A percentile compares a stretch with the other conserved stretches of the same genome.
phyloP scores from a whole-genome alignment of 768 basidiomycete genomes.

The Hydnomerulius pinastri region DNA sequence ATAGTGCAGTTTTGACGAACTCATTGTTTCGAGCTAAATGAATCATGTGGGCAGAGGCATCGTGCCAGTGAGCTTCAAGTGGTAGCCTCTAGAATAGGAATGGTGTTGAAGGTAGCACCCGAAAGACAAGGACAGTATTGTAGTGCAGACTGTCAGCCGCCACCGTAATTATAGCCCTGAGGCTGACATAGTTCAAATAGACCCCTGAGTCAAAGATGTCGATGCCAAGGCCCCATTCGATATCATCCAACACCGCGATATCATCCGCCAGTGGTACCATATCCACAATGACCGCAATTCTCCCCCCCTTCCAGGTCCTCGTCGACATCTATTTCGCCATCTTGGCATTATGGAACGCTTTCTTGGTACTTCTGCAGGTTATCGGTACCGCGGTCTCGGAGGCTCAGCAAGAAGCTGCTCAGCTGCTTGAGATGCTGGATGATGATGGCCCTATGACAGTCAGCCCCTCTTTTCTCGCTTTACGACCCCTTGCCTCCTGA shows the following conservation, averaged over 20 bases:
- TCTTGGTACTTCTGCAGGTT: slow-evolving; percentile 10
- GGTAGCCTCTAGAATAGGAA: too few relatives aligned
- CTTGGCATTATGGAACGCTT: slow-evolving; percentile 13
- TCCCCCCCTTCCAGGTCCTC: slow-evolving; percentile 4
- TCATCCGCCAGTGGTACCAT: neutral
- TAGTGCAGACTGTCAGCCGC: neutral
- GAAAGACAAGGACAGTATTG: neutral
- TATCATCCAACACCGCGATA: neutral
- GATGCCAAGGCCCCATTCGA: too few relatives aligned
- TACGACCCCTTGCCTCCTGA: neutral
- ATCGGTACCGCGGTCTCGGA: slow-evolving; percentile 8
- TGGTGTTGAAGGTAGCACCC: neutral
- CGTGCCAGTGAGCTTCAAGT: too few relatives aligned
- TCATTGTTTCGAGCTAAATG: too few relatives aligned
- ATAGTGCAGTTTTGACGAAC: too few relatives aligned
- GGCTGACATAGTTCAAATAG: neutral
- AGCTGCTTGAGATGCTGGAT: slow-evolving; percentile 16
- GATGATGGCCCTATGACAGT: slow-evolving; percentile 7
- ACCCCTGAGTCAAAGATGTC: neutral
- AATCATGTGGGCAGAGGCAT: too few relatives aligned
- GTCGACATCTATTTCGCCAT: slow-evolving; percentile 5
- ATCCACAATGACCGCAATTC: slow-evolving; percentile 4
- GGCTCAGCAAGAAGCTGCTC: slow-evolving; percentile 19
- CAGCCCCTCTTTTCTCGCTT: neutral
- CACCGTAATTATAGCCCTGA: neutral